Evolutionary conservation across 495 filamentous ascomycete genomes (phyloP).

Genomic region (Rhizodiscina lignyota): DNA sequence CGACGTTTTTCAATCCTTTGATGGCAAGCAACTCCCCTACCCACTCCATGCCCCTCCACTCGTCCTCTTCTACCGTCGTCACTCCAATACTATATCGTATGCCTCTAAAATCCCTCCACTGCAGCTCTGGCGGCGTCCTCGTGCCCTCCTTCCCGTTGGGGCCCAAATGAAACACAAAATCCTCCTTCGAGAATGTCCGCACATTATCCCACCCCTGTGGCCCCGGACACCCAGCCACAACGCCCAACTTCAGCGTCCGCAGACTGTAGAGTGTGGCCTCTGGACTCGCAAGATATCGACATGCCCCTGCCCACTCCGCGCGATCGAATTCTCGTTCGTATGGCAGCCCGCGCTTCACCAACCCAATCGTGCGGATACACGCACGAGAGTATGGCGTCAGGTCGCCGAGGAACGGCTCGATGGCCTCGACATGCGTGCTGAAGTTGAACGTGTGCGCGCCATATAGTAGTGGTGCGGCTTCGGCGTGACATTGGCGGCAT

Average conservation of each 20-base stretch:
- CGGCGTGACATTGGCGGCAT: slow-evolving; percentile 28
- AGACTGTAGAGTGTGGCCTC: slow-evolving; percentile 6
- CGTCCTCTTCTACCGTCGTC: slow-evolving; percentile 25
- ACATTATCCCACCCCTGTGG: too few relatives aligned
- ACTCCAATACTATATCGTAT: too few relatives aligned
- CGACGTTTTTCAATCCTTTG: slow-evolving; percentile 23
- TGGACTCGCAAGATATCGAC: slow-evolving; percentile 27
- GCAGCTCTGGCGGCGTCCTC: too few relatives aligned
- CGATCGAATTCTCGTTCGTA: slow-evolving; percentile 33
- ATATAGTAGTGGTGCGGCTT: slow-evolving; percentile 33
- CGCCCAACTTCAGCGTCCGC: slow-evolving; percentile 23
- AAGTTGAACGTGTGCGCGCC: slow-evolving; percentile 33
- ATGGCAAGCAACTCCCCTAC: slow-evolving; percentile 26
- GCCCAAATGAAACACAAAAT: too few relatives aligned
- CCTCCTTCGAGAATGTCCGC: too few relatives aligned
- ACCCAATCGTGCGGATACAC: slow-evolving; percentile 24
- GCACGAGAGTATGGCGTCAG: slow-evolving; percentile 26
- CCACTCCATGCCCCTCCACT: slow-evolving; percentile 29
- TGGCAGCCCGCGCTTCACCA: slow-evolving; percentile 32
- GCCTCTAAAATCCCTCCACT: too few relatives aligned
- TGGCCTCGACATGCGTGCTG: slow-evolving; percentile 32
- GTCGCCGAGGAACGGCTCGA: slow-evolving; percentile 37
- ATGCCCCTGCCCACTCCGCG: slow-evolving; percentile 31
- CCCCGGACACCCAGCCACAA: slow-evolving; percentile 30
- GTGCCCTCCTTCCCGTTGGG: too few relatives aligned